Base-by-base conservation (phyloP, 352 stramenopile genomes). In the Pelagophyceae sp. region DNA sequence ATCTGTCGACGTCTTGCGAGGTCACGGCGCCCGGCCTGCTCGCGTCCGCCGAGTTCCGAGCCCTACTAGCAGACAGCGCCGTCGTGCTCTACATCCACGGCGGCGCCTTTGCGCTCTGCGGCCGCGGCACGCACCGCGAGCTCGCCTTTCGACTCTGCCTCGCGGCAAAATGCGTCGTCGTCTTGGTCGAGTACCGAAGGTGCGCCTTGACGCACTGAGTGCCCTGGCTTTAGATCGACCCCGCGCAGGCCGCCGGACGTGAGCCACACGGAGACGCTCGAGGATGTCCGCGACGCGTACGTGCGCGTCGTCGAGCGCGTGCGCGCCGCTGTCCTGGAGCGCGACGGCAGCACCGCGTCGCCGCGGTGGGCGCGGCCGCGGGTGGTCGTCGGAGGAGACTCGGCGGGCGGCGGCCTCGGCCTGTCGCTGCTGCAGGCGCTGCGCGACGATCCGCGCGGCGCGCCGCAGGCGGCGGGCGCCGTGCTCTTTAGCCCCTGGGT, bases 71-170 rank as follows among this genome's bases (percentile, higher is more conserved):
- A 6, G 15, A 37, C 61, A 6, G 3, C 15, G n/a, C 67, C 35
- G 3, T 2, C 20, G 11, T 74, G 1, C 15, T 60, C 20, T 58
- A 40, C 67, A 23, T 54, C 67, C 67, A 74, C 37, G 67, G 67
- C 67, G 67, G 67, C 67, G 67, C 67, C 35, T 58, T 25, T 3
- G 19, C 35, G 35, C 38, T 74, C 35, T 74, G 67, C 67, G 31
- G 67, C 67, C 67, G 67, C 15, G 67, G 67, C 15, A 74, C 67
- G 35, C 67, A 74, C 67, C 67, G 67, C 67, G 67, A 74, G 6
- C 27, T 74, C 20, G 38, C 67, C 5, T 74, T 74, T 37, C 33
- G 67, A 23, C 45, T 54, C 45, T 11, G 11, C 11, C 23, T 54
- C 11, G 45, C 11, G 45, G 11, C 45, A 23, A 54, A 54, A 23